Evolutionary conservation across 163 green algal species (phyloP).

Genomic region (Scenedesmus sp.): DNA sequence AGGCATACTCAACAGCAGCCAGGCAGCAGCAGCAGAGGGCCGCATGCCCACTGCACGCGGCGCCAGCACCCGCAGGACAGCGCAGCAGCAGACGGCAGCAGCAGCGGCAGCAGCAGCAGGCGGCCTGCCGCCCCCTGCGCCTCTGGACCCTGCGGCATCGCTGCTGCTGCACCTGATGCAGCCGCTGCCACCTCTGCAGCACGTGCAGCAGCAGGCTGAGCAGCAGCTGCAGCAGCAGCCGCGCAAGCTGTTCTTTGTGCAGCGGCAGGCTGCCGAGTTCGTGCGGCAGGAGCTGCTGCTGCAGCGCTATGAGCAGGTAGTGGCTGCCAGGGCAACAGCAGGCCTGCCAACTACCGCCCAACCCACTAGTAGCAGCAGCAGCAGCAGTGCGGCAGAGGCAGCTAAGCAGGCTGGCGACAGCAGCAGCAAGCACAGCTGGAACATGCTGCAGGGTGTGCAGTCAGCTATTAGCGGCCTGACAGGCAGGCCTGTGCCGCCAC

Average conservation of each 20-base stretch:
- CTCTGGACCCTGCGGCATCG: slow-evolving; percentile 4
- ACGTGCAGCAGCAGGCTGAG: neutral
- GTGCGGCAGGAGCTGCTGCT: slow-evolving; percentile 45
- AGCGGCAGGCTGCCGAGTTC: slow-evolving; percentile 35
- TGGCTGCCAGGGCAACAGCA: slow-evolving; percentile 26
- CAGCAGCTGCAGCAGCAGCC: slow-evolving; percentile 1
- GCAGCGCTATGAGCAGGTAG: slow-evolving; percentile 32
- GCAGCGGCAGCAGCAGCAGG: neutral
- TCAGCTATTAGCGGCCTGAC: neutral
- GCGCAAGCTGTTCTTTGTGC: slow-evolving; percentile 42
- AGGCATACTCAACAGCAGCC: slow-evolving; percentile 44
- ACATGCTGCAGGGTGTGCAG: slow-evolving; percentile 24
- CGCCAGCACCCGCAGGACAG: neutral
- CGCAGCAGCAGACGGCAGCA: neutral
- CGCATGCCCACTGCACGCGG: slow-evolving; percentile 33
- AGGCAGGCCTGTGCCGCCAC: neutral
- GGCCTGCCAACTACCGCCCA: slow-evolving; percentile 15
- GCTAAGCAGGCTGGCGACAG: neutral
- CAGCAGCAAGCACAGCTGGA: slow-evolving; percentile 6
- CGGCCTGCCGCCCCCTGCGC: neutral
- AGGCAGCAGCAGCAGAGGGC: slow-evolving; percentile 41
- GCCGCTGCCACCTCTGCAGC: slow-evolving; percentile 11
- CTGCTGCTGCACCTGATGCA: slow-evolving; percentile 45
- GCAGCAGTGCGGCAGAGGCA: neutral
- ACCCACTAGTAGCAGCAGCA: slow-evolving; percentile 13